Base-by-base conservation (phyloP, 1,139 yeast species). In the Pichia norvegensis region DNA sequence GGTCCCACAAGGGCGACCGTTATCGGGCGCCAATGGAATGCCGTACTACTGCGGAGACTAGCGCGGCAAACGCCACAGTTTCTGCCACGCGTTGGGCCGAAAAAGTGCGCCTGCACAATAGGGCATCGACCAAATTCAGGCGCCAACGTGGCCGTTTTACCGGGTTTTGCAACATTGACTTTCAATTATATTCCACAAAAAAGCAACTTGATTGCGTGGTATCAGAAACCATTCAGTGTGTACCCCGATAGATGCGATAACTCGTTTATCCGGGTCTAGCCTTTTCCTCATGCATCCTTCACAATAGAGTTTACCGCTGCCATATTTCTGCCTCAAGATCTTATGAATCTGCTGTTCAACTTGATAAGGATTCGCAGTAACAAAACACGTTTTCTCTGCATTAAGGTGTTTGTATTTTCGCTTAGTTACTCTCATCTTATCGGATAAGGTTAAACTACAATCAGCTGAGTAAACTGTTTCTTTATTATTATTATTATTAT, bases 191-290 rank as follows among this genome's bases (percentile, higher is more conserved):
- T 53, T 45, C 58, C 73, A 76, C 0, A 78, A 69, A 9, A 45
- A 45, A 1, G 46, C 44, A 9, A 79, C 44, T 9, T 70, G 70
- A 20, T 52, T 57, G 50, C 77, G 69, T 0, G 81, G 80, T 0
- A 79, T 61, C 27, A 76, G 58, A 52, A 78, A 79, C 84, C 84
- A 79, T 53, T 79, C 85, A 13, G 67, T 66, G 55, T 79, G 85
- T 8, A 74, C 52, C 2, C 61, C 62, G 19, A 50, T 42, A 2
- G 37, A 29, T 31, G 38, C 40, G 2, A 27, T 17, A 62, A 39
- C 64, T 69, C 40, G 3, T 46, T 52, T 21, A 33, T 33, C 25
- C 17, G 25, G 11, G 17, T 23, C 36, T 4, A 29, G 6, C 17
- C 37, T 46, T 22, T 36, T 21, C 5, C 33, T 31, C 20, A 46